phyloP scores from a whole-genome alignment of 2,329 filamentous ascomycete species.

The Penicillium sp. region DNA sequence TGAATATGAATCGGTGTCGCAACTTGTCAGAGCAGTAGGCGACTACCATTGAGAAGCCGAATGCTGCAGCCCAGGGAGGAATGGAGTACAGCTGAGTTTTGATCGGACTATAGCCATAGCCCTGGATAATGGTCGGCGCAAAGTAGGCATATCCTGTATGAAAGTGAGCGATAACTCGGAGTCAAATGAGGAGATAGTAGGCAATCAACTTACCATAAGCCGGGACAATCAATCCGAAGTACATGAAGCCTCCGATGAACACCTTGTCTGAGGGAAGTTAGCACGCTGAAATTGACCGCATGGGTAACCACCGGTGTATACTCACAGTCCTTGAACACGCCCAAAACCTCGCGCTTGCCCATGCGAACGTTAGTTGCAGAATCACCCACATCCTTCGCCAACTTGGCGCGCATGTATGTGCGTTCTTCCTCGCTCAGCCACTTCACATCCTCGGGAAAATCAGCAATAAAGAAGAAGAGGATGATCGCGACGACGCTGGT shows the following conservation, averaged over 20 bases:
- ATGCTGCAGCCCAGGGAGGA: slow-evolving; percentile 68
- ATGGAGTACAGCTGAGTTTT: slow-evolving; percentile 53
- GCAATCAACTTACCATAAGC: slow-evolving; percentile 56
- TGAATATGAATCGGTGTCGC: slow-evolving; percentile 72
- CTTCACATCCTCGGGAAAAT: slow-evolving; percentile 71
- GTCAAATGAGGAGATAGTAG: background rate
- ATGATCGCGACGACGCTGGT: slow-evolving; percentile 62
- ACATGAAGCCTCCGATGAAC: slow-evolving; percentile 74
- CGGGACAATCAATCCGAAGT: slow-evolving; percentile 74
- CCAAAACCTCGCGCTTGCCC: slow-evolving; percentile 57
- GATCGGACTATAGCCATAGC: slow-evolving; percentile 61
- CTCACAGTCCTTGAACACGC: slow-evolving; percentile 66
- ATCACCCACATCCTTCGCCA: slow-evolving; percentile 67
- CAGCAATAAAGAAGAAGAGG: slow-evolving; percentile 65
- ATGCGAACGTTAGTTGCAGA: slow-evolving; percentile 64
- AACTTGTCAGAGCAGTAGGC: slow-evolving; percentile 70
- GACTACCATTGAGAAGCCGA: slow-evolving; percentile 73
- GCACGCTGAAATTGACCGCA: background rate
- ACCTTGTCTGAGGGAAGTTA: slow-evolving; percentile 54
- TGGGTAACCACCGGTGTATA: background rate
- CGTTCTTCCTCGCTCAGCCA: slow-evolving; percentile 73
- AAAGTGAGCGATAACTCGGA: slow-evolving; percentile 7
- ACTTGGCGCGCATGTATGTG: slow-evolving; percentile 62
- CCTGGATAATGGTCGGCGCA: slow-evolving; percentile 67
- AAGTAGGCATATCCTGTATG: slow-evolving; percentile 67